A percentile compares a stretch with the other conserved stretches of the same genome.
Evolutionary conservation across 2,329 filamentous ascomycete genomes (phyloP).

Genomic region (Torrubiella hemipterigena): DNA sequence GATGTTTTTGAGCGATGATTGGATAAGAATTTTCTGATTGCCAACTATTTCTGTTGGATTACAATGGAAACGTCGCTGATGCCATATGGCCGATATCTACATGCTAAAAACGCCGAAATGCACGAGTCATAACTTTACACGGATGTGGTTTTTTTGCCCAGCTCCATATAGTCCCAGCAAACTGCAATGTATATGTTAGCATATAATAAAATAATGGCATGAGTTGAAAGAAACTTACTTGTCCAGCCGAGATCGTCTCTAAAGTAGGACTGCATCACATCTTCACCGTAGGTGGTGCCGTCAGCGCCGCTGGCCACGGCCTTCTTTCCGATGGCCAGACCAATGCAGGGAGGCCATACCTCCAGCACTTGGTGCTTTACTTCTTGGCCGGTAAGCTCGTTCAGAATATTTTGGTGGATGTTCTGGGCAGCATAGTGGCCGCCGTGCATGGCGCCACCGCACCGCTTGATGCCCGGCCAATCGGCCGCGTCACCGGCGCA

Average conservation of each 20-base stretch:
- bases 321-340: constrained; percentile 57
- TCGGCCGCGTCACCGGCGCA: constrained; percentile 56
- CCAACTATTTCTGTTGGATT: not conserved
- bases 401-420: constrained; percentile 49
- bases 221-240: constrained; percentile 33
- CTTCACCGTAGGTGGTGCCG: constrained; percentile 47
- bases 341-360: constrained; percentile 54
- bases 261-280: constrained; percentile 53
- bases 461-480: constrained; percentile 73
- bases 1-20: not conserved
- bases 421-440: constrained; percentile 56
- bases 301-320: constrained; percentile 51
- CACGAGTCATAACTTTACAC: not conserved
- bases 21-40: not conserved
- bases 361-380: constrained; percentile 37
- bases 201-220: not conserved
- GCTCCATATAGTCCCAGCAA: constrained; percentile 41
- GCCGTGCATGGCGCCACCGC: constrained; percentile 63
- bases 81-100: not conserved
- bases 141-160: constrained; percentile 21
- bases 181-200: constrained; percentile 24
- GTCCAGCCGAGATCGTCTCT: constrained; percentile 54
- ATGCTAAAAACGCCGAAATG: not conserved
- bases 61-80: no score
- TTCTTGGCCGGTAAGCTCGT: constrained; percentile 21